phyloP scores from a whole-genome alignment of 2,329 filamentous ascomycete genomes.

The Dactylellina cionopaga region DNA sequence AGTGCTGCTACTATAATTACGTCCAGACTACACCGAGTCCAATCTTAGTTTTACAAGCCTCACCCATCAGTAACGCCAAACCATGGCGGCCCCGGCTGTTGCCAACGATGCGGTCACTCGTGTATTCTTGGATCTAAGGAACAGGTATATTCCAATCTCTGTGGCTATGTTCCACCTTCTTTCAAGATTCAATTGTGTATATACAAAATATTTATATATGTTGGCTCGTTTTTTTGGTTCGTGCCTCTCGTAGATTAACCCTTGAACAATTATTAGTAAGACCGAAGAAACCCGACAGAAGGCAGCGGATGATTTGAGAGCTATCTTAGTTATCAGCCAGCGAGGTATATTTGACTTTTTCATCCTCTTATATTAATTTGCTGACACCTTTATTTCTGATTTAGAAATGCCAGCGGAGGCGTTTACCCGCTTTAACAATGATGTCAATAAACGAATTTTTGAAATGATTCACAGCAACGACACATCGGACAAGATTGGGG shows the following conservation, averaged over 20 bases:
- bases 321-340: conserved; percentile 63
- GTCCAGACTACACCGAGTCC: background rate
- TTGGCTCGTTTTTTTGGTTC: background rate
- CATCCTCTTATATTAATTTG: background rate
- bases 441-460: conserved; percentile 73
- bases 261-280: conserved; percentile 56
- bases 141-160: conserved; percentile 24
- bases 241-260: background rate
- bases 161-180: background rate
- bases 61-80: background rate
- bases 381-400: conserved; percentile 26
- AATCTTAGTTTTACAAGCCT: background rate
- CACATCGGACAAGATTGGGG: conserved; percentile 86
- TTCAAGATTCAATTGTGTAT: background rate
- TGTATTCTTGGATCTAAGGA: conserved; percentile 48
- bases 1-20: too few species aligned
- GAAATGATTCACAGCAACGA: conserved; percentile 85
- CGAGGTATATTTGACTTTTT: conserved; percentile 60
- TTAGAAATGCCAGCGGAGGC: conserved; percentile 81
- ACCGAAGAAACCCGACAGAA: conserved; percentile 63
- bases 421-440: conserved; percentile 76
- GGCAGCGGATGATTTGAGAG: conserved; percentile 62
- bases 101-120: conserved; percentile 39
- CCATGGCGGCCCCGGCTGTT: conserved; percentile 32
- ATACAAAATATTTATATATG: background rate